Evolutionary conservation across 2,329 filamentous ascomycete species (phyloP).

Genomic region (Pleurostoma richardsiae): DNA sequence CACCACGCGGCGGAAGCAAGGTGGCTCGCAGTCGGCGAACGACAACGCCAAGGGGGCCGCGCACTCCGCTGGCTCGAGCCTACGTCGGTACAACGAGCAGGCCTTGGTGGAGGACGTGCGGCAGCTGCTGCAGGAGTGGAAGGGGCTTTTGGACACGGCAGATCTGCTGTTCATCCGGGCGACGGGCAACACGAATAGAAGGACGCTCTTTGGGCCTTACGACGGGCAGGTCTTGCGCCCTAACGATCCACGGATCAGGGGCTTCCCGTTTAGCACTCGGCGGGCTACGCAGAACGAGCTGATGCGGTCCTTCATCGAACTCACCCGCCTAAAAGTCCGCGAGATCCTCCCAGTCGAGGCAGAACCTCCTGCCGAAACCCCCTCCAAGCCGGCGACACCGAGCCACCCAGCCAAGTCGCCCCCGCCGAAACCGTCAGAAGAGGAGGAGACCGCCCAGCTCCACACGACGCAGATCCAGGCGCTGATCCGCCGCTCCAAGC

Average conservation of each 20-base stretch:
- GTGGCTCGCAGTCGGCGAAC: constrained; percentile 89
- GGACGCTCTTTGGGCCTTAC: constrained; percentile 86
- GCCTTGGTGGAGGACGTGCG: constrained; percentile 87
- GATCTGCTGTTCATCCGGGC: constrained; percentile 87
- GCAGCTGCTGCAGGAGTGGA: constrained; percentile 78
- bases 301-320: constrained; percentile 89
- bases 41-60: constrained; percentile 92
- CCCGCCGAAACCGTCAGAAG: constrained; percentile 66
- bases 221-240: constrained; percentile 78
- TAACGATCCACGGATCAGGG: constrained; percentile 75
- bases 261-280: constrained; percentile 90
- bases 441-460: constrained; percentile 74
- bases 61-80: constrained; percentile 84
- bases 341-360: constrained; percentile 65
- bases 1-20: constrained; percentile 92
- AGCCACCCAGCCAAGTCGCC: constrained; percentile 43
- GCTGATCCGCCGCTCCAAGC: constrained; percentile 82
- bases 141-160: constrained; percentile 73
- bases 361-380: constrained; percentile 25
- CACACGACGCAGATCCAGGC: constrained; percentile 89
- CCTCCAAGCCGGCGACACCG: constrained; percentile 27
- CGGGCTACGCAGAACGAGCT: constrained; percentile 91
- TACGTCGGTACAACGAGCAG: constrained; percentile 91
- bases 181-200: constrained; percentile 78
- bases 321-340: constrained; percentile 83